Evolutionary conservation across 306 rosid genomes (phyloP).

Genomic region (Phaseolus lunatus): DNA sequence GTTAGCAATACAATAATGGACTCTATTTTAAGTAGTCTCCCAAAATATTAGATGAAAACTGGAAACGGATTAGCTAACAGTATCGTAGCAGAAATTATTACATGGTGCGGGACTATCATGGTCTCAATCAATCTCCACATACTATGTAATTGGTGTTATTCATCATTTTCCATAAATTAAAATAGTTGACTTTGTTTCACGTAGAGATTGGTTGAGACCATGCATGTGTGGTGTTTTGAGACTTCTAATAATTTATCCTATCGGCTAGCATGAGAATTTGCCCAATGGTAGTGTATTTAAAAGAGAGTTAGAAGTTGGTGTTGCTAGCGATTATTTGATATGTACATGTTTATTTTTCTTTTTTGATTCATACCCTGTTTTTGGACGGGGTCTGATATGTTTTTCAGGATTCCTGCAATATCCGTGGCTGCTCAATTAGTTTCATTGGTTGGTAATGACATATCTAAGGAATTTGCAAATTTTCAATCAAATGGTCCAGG

Average conservation of each 20-base stretch:
- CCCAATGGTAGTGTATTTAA: background rate
- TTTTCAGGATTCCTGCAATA: slow-evolving; percentile 73
- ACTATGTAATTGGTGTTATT: background rate
- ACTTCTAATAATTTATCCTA: background rate
- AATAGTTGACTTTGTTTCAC: background rate
- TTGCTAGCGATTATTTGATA: slow-evolving; percentile 22
- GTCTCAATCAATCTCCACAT: background rate
- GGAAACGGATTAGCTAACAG: background rate
- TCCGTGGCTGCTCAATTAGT: slow-evolving; percentile 77
- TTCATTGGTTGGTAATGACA: slow-evolving; percentile 59
- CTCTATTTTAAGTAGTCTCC: background rate
- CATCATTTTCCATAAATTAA: background rate
- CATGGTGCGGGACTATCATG: background rate
- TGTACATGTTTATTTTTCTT: background rate
- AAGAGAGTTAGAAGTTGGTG: background rate
- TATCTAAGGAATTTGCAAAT: slow-evolving; percentile 55
- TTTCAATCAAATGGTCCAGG: slow-evolving; percentile 47
- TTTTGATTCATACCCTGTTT: background rate
- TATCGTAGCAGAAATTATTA: background rate
- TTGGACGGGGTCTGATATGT: slow-evolving; percentile 46
- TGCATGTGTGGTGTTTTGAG: background rate
- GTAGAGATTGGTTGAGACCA: background rate
- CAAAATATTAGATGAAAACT: background rate
- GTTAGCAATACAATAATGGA: background rate
- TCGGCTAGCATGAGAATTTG: background rate